Evolutionary conservation across 257 asterid genomes (phyloP), one percentile per base, ranked within the genome.

Genomic region (Solanum rostratum): DNA sequence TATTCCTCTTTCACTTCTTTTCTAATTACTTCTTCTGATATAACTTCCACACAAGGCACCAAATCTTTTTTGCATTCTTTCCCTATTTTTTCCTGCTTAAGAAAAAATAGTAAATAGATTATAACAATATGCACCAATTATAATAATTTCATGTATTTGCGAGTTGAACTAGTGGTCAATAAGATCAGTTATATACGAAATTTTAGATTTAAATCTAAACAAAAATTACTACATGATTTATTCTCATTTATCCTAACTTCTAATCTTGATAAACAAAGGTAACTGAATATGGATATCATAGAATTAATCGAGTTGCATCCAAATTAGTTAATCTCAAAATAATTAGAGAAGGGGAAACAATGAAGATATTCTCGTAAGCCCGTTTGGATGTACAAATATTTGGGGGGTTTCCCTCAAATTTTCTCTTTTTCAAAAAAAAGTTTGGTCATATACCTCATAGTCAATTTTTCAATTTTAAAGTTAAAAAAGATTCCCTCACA

Each of bases 41-140:
- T 30, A 10, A 70, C 84, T 37, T 62, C 62, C 1, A 6, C 70
- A 2, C 70, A 29, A 20, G 79, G 20, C 24, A 33, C 46, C 1
- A 63, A 1, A 22, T 5, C 1, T 52, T 15, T 20, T 55, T 52
- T 66, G 22, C 54, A 41, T 30, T 86, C 84, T 53, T 66, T 63
- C 73, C 52, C 74, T 71, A 33, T 81, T 82, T 84, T 87, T 87
- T 6, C 79, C 83, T 18, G 79, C 14, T 62, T 84, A 60, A 55
- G 18, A 68, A 43, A 85, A 45, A 5, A 22, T 46, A 73, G 7
- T 73, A 73, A 73, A 73, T 71, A 45, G n/a, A 5, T 41, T 5
- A 22, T 59, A 59, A 68, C 3, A 68, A 4, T 39, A 18, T 69
- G 49, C 29, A 5, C 49, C 79, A 29, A 39, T 20, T 41, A 19